A percentile compares a stretch with the other conserved stretches of the same genome.
Conservation (phyloP, 75 land plant genomes). For the Pinus tabuliformis region DNA sequence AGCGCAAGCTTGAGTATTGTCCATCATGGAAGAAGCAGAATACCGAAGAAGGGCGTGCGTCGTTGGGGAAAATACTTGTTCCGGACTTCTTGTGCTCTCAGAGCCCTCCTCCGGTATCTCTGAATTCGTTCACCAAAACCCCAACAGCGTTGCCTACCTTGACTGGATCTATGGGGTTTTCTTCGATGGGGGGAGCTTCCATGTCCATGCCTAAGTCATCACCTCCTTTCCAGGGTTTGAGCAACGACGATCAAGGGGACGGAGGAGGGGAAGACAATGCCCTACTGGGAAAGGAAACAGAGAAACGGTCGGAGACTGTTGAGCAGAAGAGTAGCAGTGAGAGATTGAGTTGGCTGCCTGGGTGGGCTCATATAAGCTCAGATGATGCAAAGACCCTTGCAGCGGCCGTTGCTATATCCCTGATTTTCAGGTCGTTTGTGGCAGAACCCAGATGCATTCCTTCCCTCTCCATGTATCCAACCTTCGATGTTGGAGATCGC, state of each 20-base stretch:
- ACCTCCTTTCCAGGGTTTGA: not conserved
- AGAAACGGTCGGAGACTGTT: not conserved
- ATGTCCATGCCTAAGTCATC: too few species aligned
- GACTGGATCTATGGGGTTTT: too few species aligned
- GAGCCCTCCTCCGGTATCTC: too few species aligned
- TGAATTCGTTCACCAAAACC: too few species aligned
- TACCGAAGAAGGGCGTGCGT: too few species aligned
- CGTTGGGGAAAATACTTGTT: too few species aligned
- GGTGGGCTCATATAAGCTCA: conserved; percentile 32
- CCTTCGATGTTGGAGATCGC: conserved; percentile 73
- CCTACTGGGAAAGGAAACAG: not conserved
- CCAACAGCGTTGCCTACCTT: too few species aligned
- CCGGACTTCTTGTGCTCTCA: too few species aligned
- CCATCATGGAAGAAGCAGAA: too few species aligned
- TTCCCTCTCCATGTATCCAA: conserved; percentile 71
- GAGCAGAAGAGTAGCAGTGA: not conserved
- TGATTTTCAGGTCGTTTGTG: conserved; percentile 46
- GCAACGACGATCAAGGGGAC: conserved; percentile 20
- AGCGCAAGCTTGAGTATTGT: too few species aligned
- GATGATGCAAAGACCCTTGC: conserved; percentile 68
- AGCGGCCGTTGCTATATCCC: conserved; percentile 54
- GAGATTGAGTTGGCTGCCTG: conserved; percentile 32
- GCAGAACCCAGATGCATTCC: conserved; percentile 78
- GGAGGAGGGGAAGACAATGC: not conserved
- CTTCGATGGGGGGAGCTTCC: too few species aligned